Evolutionary conservation across 148 eudicot genomes (phyloP), one percentile per base, ranked within the genome.

Genomic region (Silene conica): DNA sequence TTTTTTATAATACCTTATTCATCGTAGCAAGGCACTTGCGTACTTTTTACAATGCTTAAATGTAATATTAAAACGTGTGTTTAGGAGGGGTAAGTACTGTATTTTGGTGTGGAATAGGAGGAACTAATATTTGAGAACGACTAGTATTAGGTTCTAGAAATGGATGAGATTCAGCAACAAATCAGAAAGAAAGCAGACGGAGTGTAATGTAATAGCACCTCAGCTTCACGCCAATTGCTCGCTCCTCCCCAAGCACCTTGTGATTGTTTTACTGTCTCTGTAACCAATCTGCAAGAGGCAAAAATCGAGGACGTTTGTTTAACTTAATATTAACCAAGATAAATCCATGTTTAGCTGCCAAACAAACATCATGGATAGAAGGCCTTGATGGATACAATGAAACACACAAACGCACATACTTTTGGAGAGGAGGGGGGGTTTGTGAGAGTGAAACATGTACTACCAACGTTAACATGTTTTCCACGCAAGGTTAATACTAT

Each of bases 181-280:
- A 69, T 50, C 60, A 52, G 20, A 69, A 25, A 50, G 22, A 8
- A 8, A 10, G 34, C 5, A 7, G 34, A 22, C 10, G 18, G 5
- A 11, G 57, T 14, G 34, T 22, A 63, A 65, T 8, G 26, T 28
- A 52, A 78, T 25, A 18, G 79, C 80, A 93, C 98, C 96, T 93
- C 94, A 76, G 87, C 82, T 86, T 93, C 89, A 70, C 62, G 80
- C 98, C 98, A 93, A 69, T 87, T 82, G 73, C 84, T 75, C 58
- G 92, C 88, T 74, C 88, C 83, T 71, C 80, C 82, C 90, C 87
- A 88, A 64, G 79, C 84, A 80, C 65, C 86, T 83, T 93, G 96
- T 69, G 93, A 85, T 82, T 90, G 96, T 79, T 72, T 84, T 57
- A 83, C 93, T 57, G 84, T 79, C 62, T 89, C 90, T 13, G 96